These are phyloP conservation scores for Pythium pyrilobum DNA, from an alignment of 352 stramenopile species.

Conservation along the genomic window DNA sequence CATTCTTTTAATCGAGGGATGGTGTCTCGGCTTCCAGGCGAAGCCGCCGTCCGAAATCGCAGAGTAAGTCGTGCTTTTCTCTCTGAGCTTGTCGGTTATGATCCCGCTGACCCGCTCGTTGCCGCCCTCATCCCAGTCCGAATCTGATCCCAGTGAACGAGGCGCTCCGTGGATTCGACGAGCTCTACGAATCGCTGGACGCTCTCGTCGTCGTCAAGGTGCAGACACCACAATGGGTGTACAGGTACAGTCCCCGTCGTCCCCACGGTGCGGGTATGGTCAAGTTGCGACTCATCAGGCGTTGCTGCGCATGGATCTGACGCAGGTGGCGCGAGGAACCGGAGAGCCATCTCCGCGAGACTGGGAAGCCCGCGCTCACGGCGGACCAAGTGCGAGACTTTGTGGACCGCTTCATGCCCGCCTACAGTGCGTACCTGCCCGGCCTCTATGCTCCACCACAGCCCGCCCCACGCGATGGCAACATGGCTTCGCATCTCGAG, in stretches of 20 bases:
- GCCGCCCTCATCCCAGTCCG: too few relatives aligned
- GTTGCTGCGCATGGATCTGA: neutral
- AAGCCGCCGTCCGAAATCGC: constrained; percentile 15
- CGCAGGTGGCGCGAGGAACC: constrained; percentile 79
- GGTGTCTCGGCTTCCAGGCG: constrained; percentile 80
- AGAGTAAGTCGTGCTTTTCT: constrained; percentile 1
- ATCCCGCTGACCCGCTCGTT: too few relatives aligned
- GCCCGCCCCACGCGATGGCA: too few relatives aligned
- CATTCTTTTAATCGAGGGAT: constrained; percentile 80
- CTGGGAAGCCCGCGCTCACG: constrained; percentile 58
- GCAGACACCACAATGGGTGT: constrained; percentile 70
- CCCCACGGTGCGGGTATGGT: too few relatives aligned
- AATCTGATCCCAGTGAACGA: constrained; percentile 67
- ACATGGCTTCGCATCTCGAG: constrained; percentile 17
- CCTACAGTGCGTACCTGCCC: constrained; percentile 67
- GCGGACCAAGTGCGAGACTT: constrained; percentile 72
- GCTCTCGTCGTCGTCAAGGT: constrained; percentile 74
- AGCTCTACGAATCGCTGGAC: constrained; percentile 63
- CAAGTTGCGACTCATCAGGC: too few relatives aligned
- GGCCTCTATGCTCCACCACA: constrained; percentile 37
- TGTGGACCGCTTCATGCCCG: constrained; percentile 84
- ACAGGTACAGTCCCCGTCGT: constrained; percentile 39
- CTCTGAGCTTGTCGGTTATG: too few relatives aligned
- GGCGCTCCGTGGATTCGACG: constrained; percentile 49
- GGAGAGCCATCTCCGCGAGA: constrained; percentile 55